These are phyloP conservation scores for Saturnispora besseyi DNA, from an alignment of 805 yeast genomes.

Conservation along the genomic window DNA sequence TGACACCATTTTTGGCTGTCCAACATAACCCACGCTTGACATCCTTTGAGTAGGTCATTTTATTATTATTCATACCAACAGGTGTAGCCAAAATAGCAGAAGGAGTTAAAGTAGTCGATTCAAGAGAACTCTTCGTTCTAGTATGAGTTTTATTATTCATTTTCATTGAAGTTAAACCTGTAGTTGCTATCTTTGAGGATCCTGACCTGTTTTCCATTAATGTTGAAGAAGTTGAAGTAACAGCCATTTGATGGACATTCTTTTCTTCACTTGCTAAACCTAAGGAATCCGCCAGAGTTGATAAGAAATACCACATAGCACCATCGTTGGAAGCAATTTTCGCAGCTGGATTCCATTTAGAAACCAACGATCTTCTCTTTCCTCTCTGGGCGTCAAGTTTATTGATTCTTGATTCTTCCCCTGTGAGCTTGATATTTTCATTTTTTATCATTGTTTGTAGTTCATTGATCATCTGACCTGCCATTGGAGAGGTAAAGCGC, in stretches of 20 bases:
- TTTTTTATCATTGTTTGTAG: conserved; percentile 26
- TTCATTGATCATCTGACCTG: conserved; percentile 1
- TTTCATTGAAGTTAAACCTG: conserved; percentile 1
- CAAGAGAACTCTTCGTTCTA: background rate
- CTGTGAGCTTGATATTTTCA: conserved; percentile 22
- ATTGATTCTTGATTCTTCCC: conserved; percentile 22
- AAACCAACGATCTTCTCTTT: conserved; percentile 35
- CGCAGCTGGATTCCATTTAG: background rate
- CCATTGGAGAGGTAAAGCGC: background rate
- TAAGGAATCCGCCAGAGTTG: conserved; percentile 42
- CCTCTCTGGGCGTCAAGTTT: conserved; percentile 33
- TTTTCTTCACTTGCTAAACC: conserved; percentile 35
- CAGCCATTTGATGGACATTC: conserved; percentile 18
- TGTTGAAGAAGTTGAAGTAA: conserved; percentile 2
- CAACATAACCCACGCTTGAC: background rate
- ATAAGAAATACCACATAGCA: conserved; percentile 41
- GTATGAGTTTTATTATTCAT: background rate
- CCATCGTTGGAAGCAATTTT: conserved; percentile 19
- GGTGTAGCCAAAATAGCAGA: conserved; percentile 34
- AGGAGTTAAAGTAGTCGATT: conserved; percentile 25
- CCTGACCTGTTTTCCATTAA: background rate
- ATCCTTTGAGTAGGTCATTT: conserved; percentile 3
- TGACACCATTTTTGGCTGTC: conserved; percentile 4
- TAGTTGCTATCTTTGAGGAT: conserved; percentile 8
- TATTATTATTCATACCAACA: conserved; percentile 26